These are phyloP conservation scores for sorghum (Sorghum bicolor) DNA, from an alignment of 176 grass and related monocot genomes.

Conservation along the genomic window Sorghum_bicolor_NCBIv3 NC_012879.2:55922001-55922500, in stretches of 20 bases:
- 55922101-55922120: neutral
- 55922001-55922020: neutral
- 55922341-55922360: neutral
- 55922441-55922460: neutral
- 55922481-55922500: slow-evolving; percentile 61
- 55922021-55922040: neutral
- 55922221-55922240: neutral
- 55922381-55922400: neutral
- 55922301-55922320: neutral
- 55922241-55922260: slow-evolving; percentile 17
- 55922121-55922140: no score
- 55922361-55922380: neutral
- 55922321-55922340: neutral
- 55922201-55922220: neutral
- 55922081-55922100: neutral
- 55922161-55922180: neutral
- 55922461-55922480: slow-evolving; percentile 36
- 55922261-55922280: neutral
- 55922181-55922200: neutral
- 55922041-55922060: neutral
- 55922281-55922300: neutral
- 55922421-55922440: neutral
- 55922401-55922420: neutral
- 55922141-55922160: neutral
- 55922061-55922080: neutral